Evolutionary conservation across 2,329 filamentous ascomycete species (phyloP).

Genomic region (Venturia asperata): DNA sequence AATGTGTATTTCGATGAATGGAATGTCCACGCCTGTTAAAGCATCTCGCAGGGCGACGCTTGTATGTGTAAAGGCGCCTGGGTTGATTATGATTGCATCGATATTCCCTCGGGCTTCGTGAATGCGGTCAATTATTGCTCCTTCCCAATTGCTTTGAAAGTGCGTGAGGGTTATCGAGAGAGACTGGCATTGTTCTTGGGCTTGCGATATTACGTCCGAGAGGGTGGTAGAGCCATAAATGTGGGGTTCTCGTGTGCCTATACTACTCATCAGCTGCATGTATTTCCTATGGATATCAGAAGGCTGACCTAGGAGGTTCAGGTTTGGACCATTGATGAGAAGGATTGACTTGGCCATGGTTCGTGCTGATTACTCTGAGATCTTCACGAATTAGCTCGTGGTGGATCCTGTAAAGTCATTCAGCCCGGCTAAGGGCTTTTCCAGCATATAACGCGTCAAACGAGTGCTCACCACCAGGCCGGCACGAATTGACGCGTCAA

Average conservation of each 20-base stretch:
- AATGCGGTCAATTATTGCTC: constrained; percentile 65
- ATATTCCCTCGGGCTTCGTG: constrained; percentile 55
- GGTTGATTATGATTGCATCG: constrained; percentile 68
- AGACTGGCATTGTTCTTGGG: constrained; percentile 42
- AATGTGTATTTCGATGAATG: constrained; percentile 72
- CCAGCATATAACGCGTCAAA: not conserved
- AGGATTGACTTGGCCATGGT: constrained; percentile 48
- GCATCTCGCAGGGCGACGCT: constrained; percentile 71
- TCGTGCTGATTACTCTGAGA: not conserved
- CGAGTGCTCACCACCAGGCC: not conserved
- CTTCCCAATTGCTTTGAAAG: constrained; percentile 75
- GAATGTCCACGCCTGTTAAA: constrained; percentile 58
- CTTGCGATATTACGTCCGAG: constrained; percentile 48
- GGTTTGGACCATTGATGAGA: constrained; percentile 74
- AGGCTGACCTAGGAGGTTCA: constrained; percentile 56
- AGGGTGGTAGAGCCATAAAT: constrained; percentile 68
- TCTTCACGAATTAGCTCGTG: not conserved
- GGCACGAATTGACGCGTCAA: not conserved
- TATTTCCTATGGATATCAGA: not conserved
- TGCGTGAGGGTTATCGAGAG: constrained; percentile 47
- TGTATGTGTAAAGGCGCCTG: constrained; percentile 68
- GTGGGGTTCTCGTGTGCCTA: constrained; percentile 62
- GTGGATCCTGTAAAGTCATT: not conserved
- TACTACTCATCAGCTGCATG: not conserved
- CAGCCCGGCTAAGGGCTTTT: constrained; percentile 8